phyloP scores from a whole-genome alignment of 2,329 filamentous ascomycete genomes.

The Didymella glomerata region DNA sequence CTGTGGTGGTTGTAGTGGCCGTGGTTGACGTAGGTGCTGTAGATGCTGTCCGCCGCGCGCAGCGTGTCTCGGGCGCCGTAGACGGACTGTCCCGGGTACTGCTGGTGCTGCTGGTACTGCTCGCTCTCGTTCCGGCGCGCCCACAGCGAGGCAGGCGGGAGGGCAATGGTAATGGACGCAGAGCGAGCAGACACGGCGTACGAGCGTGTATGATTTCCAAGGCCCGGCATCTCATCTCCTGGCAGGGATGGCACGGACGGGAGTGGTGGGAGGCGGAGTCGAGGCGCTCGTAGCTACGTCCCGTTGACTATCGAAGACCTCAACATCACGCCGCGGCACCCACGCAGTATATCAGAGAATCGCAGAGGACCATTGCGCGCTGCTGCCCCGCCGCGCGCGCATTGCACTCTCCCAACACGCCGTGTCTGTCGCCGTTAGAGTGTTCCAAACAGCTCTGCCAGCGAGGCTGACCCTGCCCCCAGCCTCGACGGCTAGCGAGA shows the following conservation, averaged over 20 bases:
- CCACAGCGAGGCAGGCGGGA: conserved; percentile 21
- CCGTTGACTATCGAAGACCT: not conserved
- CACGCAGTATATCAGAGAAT: conserved; percentile 6
- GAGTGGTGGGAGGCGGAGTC: conserved; percentile 18
- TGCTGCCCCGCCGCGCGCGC: not conserved
- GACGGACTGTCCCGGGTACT: not conserved
- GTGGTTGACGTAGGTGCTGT: not conserved
- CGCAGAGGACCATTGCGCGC: not conserved
- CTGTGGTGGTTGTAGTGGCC: not conserved
- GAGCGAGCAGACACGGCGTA: conserved; percentile 16
- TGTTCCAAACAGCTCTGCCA: conserved; percentile 10
- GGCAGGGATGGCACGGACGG: conserved; percentile 3
- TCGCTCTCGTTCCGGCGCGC: conserved; percentile 9
- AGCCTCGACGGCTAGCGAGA: conserved; percentile 5
- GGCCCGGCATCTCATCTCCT: conserved; percentile 6
- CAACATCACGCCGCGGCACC: conserved; percentile 7
- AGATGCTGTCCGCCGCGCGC: conserved; percentile 4
- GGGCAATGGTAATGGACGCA: conserved; percentile 17
- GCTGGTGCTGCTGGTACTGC: conserved; percentile 1
- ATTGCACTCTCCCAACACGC: conserved; percentile 15
- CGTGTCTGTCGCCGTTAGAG: conserved; percentile 10
- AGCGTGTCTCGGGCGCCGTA: conserved; percentile 1
- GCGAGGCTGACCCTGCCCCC: conserved; percentile 11
- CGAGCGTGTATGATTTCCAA: not conserved
- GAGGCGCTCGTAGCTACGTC: conserved; percentile 8